Evolutionary conservation across 2,329 filamentous ascomycete species (phyloP), one percentile per base, ranked within the genome.

Genomic region (Nigrospora sphaerica): DNA sequence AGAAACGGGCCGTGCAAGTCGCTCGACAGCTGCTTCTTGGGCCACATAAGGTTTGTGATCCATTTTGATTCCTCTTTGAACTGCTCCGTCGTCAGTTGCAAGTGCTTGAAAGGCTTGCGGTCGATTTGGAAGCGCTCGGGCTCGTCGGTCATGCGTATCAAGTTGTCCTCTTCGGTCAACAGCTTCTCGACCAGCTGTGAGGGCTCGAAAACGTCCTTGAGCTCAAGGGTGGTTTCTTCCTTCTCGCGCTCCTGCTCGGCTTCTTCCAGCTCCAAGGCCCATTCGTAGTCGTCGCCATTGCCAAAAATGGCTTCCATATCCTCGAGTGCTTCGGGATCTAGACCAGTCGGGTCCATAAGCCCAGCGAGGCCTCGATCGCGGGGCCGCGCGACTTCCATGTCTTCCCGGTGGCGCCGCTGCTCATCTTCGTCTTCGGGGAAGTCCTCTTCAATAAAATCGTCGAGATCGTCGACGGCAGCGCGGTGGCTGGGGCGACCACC

Each of bases 201-300:
- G 1, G 93, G 93, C 67, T 98, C 93, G 59, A 98, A 98, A 43
- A 98, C 92, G 62, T 98, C 92, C 70, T 97, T 96, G 52, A 98
- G 79, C 66, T 96, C 89, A 37, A 97, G 81, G 39, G 85, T 84
- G 58, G 91, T 87, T 54, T 95, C 88, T 51, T 88, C 86, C 49
- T 83, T 79, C 54, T 86, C 77, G 47, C 86, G 82, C 41, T 88
- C 83, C 54, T 95, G 88, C 54, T 91, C 86, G 42, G 90, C 85
- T 39, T 93, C 87, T 65, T 97, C 91, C 59, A 92, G 75, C 44
- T 92, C 86, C 41, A 98, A 72, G 10, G 92, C 93, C 83, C 95
- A 98, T 56, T 91, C 85, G 62, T 97, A 98, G 61, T 98, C 93
- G 53, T 88, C 89, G 46, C 93, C 92, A 61, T 95, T 89, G 51